Base-by-base conservation (phyloP, 495 filamentous ascomycete species). In the Lophium mytilinum region DNA sequence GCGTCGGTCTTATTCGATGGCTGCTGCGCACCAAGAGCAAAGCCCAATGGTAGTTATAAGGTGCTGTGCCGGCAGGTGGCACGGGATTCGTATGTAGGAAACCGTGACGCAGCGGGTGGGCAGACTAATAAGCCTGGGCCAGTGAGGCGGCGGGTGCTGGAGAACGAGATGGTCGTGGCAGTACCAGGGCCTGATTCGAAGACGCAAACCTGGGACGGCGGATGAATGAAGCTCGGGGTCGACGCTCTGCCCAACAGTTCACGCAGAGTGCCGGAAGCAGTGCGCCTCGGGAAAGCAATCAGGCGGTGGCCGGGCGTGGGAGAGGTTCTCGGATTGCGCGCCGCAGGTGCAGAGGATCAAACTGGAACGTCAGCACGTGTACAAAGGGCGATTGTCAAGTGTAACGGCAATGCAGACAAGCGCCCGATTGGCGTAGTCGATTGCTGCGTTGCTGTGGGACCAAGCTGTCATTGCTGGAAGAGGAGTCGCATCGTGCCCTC, bases 401-500 rank as follows among this genome's bases (percentile, higher is more conserved):
- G 64, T 61, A 60, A 66, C 64, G 37, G 36, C 21, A 45, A 37
- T 39, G 54, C 63, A 37, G 49, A 52, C 56, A 52, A 52, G 60
- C 56, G 52, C 51, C 37, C 56, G 53, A 60, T 57, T 58, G 56
- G 64, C 46, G 53, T 50, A 54, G 49, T 50, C 34, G 53, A 64
- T 60, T 64, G 61, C 43, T 48, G 48, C 36, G 43, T 51, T 42
- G 53, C 54, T 55, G 61, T 60, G 57, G 54, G 53, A 64, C 61
- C 56, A 43, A 55, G 61, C 61, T 64, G 61, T 60, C 61, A 64
- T 46, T 49, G 61, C 56, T 60, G 35, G 30, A 64, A 56, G 52
- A 37, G 56, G 42, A 60, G 52, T 53, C 51, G 61, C 21, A 56
- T 56, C 55, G 52, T 53, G 52, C 40, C 24, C 45, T 47, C 36